phyloP scores from a whole-genome alignment of 2,329 filamentous ascomycete species.

The Stagonosporopsis chrysanthemi region DNA sequence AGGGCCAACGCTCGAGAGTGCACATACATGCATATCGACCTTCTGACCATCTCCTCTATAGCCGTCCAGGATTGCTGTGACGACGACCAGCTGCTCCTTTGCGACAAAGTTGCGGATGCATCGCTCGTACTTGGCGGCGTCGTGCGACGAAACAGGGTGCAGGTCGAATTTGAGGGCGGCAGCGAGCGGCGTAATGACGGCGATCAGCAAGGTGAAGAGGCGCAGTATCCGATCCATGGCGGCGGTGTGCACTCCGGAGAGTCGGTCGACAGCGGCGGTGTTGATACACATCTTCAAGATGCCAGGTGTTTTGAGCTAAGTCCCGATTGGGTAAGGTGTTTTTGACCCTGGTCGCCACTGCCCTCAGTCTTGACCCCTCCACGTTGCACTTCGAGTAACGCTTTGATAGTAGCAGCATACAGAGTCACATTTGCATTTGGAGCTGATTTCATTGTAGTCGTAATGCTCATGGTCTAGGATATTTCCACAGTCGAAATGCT shows the following conservation, averaged over 20 bases:
- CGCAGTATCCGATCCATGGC: conserved; percentile 48
- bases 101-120: conserved; percentile 97
- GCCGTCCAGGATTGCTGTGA: conserved; percentile 89
- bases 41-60: conserved; percentile 87
- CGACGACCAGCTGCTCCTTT: conserved; percentile 91
- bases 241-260: conserved; percentile 21
- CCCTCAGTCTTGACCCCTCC: neutral
- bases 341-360: conserved; percentile 6
- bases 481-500: neutral
- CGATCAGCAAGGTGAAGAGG: conserved; percentile 40
- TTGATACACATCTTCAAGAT: conserved; percentile 21
- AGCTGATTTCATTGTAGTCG: too few relatives aligned
- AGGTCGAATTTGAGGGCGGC: conserved; percentile 93
- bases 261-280: conserved; percentile 29
- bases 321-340: conserved; percentile 24
- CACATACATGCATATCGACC: conserved; percentile 89
- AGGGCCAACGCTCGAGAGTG: neutral
- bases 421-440: neutral
- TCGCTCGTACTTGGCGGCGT: conserved; percentile 73
- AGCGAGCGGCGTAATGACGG: conserved; percentile 55
- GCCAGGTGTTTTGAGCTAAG: conserved; percentile 45
- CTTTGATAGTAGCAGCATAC: neutral
- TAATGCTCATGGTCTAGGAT: neutral
- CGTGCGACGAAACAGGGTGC: conserved; percentile 69
- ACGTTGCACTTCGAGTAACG: neutral